Conservation (phyloP, 148 eudicot species). For the Vaccinium myrtillus region DNA sequence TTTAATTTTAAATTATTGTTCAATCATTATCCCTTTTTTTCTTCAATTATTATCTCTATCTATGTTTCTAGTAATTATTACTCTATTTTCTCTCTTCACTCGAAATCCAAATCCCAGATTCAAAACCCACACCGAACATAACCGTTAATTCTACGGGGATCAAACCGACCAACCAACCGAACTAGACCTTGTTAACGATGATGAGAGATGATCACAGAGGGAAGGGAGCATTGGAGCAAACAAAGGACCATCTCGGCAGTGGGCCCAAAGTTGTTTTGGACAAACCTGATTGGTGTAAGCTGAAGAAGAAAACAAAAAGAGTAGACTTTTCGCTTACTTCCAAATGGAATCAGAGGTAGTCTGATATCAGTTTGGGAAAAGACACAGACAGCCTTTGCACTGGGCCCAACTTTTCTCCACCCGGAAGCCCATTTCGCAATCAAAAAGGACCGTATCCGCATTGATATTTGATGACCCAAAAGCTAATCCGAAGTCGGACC, state of each 20-base stretch:
- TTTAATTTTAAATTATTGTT: too few species aligned
- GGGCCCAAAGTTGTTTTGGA: background rate
- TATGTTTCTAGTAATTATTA: too few species aligned
- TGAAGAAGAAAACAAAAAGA: slow-evolving; percentile 20
- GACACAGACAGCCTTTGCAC: slow-evolving; percentile 37
- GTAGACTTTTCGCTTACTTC: slow-evolving; percentile 38
- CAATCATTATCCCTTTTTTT: too few species aligned
- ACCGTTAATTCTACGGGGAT: too few species aligned
- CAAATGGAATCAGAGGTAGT: slow-evolving; percentile 38
- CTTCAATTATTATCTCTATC: too few species aligned
- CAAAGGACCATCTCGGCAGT: background rate
- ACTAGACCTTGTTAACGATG: too few species aligned
- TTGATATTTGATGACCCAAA: slow-evolving; percentile 16
- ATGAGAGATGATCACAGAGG: background rate
- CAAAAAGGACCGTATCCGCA: slow-evolving; percentile 19
- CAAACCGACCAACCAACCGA: too few species aligned
- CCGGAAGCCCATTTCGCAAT: slow-evolving; percentile 2
- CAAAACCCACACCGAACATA: too few species aligned
- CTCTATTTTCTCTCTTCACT: too few species aligned
- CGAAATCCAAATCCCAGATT: too few species aligned
- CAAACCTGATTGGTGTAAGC: slow-evolving; percentile 8
- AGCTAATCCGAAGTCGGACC: background rate
- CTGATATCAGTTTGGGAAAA: slow-evolving; percentile 23
- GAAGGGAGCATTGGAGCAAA: background rate
- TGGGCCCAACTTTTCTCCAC: background rate